A percentile compares a stretch with the other conserved stretches of the same genome.
These are phyloP conservation scores for Leishmania braziliensis DNA, from an alignment of 208 protist genomes.

Conservation along the genomic window DNA sequence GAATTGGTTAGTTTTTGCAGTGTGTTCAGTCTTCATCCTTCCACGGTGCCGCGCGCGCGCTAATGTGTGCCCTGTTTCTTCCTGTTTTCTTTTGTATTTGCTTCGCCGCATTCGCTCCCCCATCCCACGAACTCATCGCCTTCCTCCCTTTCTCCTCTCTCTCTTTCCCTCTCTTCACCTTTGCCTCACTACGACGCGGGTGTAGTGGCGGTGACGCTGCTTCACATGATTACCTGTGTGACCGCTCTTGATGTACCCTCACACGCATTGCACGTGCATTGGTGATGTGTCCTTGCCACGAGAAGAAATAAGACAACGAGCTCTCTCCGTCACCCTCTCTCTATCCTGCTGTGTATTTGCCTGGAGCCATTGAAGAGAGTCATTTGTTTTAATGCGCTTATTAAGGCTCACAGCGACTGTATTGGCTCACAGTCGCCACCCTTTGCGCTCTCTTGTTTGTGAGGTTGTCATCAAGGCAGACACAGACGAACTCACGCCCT, in stretches of 20 bases:
- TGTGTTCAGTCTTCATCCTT: not conserved
- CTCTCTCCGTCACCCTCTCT: too few species aligned
- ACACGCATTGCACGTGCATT: too few species aligned
- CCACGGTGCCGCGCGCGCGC: not conserved
- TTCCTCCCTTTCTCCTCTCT: not conserved
- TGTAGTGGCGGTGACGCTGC: not conserved
- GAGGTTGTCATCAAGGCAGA: not conserved
- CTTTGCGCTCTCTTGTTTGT: not conserved
- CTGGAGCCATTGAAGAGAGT: not conserved
- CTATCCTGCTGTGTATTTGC: too few species aligned
- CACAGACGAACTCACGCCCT: not conserved
- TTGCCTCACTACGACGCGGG: not conserved
- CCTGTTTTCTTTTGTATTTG: constrained; percentile 4
- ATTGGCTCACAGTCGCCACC: not conserved
- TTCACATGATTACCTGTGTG: too few species aligned
- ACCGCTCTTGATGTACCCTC: too few species aligned
- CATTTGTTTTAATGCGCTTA: not conserved
- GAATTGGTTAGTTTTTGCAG: not conserved
- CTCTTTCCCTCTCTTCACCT: not conserved
- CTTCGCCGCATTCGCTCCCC: not conserved
- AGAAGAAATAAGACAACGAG: too few species aligned
- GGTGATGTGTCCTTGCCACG: too few species aligned
- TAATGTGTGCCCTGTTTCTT: not conserved
- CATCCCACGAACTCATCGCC: not conserved
- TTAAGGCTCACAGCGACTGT: not conserved